Percentiles rank a stretch among this genome's conserved stretches.
Conservation (phyloP, 2,329 filamentous ascomycete species). For the Fusarium mundagurra region DNA sequence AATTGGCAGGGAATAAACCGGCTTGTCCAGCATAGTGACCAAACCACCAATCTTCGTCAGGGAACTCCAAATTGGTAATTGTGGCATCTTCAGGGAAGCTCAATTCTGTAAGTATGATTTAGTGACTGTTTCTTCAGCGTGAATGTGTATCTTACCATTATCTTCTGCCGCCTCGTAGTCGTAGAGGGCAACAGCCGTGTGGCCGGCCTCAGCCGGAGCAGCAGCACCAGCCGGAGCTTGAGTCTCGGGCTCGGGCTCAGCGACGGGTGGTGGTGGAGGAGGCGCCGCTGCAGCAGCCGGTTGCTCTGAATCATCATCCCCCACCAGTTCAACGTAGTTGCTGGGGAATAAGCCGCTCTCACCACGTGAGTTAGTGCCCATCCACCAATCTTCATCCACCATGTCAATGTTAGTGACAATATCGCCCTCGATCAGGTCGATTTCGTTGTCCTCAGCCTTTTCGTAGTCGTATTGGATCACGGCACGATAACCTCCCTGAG, state of each 20-base stretch:
- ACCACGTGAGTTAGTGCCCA: constrained; percentile 86
- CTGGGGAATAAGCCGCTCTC: constrained; percentile 93
- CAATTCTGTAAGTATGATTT: constrained; percentile 58
- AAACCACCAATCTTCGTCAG: constrained; percentile 99
- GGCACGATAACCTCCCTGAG: constrained; percentile 73
- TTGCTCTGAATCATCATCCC: constrained; percentile 65
- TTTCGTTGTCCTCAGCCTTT: constrained; percentile 96
- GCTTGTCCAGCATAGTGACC: constrained; percentile 82
- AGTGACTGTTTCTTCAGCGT: not conserved
- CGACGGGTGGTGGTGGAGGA: constrained; percentile 45
- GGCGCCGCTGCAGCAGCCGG: constrained; percentile 44
- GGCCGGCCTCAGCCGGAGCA: constrained; percentile 56
- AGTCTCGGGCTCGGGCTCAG: constrained; percentile 45
- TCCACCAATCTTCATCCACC: constrained; percentile 99
- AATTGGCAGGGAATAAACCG: constrained; percentile 85
- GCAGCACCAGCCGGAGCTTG: constrained; percentile 48
- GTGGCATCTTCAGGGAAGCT: constrained; percentile 91
- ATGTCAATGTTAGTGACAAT: constrained; percentile 92
- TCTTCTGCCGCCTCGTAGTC: constrained; percentile 98
- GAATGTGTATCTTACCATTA: constrained; percentile 67
- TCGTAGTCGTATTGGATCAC: constrained; percentile 95
- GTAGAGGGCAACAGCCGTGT: constrained; percentile 85
- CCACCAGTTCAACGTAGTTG: constrained; percentile 93
- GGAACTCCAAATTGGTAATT: constrained; percentile 88
- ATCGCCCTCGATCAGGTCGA: constrained; percentile 90